Evolutionary conservation across 768 basidiomycete genomes (phyloP).

Genomic region (Podaxis rugospora): DNA sequence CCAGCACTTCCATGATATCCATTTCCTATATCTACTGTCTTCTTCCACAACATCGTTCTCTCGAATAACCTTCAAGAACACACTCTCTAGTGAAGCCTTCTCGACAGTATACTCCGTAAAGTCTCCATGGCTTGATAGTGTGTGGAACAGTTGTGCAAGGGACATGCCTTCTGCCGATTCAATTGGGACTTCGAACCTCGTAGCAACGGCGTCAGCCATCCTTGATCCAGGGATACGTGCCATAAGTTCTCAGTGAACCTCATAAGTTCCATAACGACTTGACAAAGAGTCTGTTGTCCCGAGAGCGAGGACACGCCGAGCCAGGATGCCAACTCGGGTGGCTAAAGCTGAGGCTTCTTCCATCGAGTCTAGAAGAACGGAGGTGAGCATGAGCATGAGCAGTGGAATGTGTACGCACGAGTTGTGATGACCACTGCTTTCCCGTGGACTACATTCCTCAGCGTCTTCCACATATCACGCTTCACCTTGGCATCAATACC

Average conservation of each 20-base stretch:
- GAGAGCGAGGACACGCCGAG: slow-evolving; percentile 65
- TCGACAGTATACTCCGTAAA: slow-evolving; percentile 70
- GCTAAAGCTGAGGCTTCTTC: slow-evolving; percentile 80
- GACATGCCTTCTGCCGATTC: slow-evolving; percentile 35
- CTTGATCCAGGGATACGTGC: slow-evolving; percentile 53
- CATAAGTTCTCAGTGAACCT: slow-evolving; percentile 42
- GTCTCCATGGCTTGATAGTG: slow-evolving; percentile 45
- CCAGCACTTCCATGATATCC: slow-evolving; percentile 16
- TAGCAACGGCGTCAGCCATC: slow-evolving; percentile 70
- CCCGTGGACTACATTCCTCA: slow-evolving; percentile 58
- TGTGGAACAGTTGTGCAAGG: slow-evolving; percentile 54
- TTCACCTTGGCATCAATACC: slow-evolving; percentile 83
- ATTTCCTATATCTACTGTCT: slow-evolving; percentile 19
- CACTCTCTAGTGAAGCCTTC: slow-evolving; percentile 64
- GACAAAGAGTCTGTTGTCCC: slow-evolving; percentile 17
- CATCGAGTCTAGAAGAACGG: slow-evolving; percentile 57
- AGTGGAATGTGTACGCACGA: slow-evolving; percentile 37
- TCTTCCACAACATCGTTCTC: slow-evolving; percentile 55
- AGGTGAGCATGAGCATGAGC: not conserved
- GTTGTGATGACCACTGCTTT: slow-evolving; percentile 74
- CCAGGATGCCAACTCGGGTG: slow-evolving; percentile 72
- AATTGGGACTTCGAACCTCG: slow-evolving; percentile 71
- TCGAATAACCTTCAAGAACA: slow-evolving; percentile 67
- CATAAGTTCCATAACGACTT: too few species aligned
- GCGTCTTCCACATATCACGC: slow-evolving; percentile 76